These are phyloP conservation scores for Xylaria curta DNA, from an alignment of 495 filamentous ascomycete species.

Conservation along the genomic window DNA sequence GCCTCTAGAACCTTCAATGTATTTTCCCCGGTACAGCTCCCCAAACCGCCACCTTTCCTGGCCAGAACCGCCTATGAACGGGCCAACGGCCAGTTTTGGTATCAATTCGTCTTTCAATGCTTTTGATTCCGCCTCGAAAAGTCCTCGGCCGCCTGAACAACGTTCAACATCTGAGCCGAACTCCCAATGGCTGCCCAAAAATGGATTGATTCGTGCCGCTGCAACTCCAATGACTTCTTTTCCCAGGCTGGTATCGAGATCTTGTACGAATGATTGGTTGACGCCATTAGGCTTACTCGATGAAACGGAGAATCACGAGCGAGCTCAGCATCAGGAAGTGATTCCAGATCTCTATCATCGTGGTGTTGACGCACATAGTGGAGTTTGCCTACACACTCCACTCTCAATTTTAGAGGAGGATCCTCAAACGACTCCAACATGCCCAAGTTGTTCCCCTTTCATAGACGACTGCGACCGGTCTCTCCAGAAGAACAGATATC, in stretches of 20 bases:
- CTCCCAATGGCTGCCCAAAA: slow-evolving; percentile 15
- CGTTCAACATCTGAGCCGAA: slow-evolving; percentile 34
- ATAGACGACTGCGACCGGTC: not conserved
- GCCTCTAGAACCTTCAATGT: not conserved
- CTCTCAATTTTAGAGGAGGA: slow-evolving; percentile 25
- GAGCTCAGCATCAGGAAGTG: not conserved
- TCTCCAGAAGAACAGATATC: not conserved
- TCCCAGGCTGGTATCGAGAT: slow-evolving; percentile 34
- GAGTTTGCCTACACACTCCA: not conserved
- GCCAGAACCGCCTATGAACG: slow-evolving; percentile 2
- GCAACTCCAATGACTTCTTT: slow-evolving; percentile 33
- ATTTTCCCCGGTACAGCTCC: not conserved
- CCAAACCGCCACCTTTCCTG: slow-evolving; percentile 13
- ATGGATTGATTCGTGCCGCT: not conserved
- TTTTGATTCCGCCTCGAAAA: not conserved
- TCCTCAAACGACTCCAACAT: slow-evolving; percentile 5
- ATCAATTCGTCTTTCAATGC: slow-evolving; percentile 12
- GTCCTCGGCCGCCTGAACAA: slow-evolving; percentile 15
- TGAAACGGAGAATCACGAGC: slow-evolving; percentile 3
- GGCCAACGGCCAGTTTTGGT: not conserved
- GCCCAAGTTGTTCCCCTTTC: not conserved
- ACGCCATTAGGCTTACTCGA: slow-evolving; percentile 35
- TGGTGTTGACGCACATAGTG: slow-evolving; percentile 25
- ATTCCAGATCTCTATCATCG: slow-evolving; percentile 12
- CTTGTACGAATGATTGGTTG: slow-evolving; percentile 38